Conservation (phyloP, 1,284 basidiomycete species). For the Ustilago esculenta region DNA sequence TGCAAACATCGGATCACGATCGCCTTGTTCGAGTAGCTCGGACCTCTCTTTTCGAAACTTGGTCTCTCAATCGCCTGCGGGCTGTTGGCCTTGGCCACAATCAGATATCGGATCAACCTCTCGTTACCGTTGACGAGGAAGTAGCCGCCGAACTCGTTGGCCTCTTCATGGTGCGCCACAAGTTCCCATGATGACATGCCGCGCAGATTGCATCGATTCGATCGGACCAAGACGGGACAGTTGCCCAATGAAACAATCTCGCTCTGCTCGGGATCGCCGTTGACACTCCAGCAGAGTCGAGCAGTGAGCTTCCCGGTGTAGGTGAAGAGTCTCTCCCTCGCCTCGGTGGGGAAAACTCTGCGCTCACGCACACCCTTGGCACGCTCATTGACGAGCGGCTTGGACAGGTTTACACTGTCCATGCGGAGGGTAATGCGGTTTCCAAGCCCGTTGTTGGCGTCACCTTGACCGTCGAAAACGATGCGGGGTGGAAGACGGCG, state of each 20-base stretch:
- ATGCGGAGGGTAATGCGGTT: slow-evolving; percentile 79
- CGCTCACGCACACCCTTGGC: slow-evolving; percentile 80
- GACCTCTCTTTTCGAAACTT: slow-evolving; percentile 89
- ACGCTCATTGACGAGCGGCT: slow-evolving; percentile 87
- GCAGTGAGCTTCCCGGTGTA: slow-evolving; percentile 92
- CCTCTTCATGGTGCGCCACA: slow-evolving; percentile 90
- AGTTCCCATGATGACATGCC: slow-evolving; percentile 86
- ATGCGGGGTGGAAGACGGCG: slow-evolving; percentile 88
- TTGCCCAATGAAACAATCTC: slow-evolving; percentile 88
- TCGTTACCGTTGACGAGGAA: slow-evolving; percentile 99
- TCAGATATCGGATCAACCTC: slow-evolving; percentile 95
- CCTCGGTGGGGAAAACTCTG: slow-evolving; percentile 77
- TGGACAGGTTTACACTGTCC: slow-evolving; percentile 82
- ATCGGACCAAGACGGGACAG: slow-evolving; percentile 97
- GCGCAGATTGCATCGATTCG: slow-evolving; percentile 90
- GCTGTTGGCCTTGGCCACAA: slow-evolving; percentile 88
- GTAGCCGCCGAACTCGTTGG: slow-evolving; percentile 98
- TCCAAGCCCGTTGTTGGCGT: slow-evolving; percentile 57
- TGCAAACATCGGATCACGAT: slow-evolving; percentile 94
- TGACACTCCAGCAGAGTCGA: slow-evolving; percentile 87
- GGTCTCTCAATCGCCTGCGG: slow-evolving; percentile 85
- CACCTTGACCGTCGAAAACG: slow-evolving; percentile 81
- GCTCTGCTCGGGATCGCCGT: slow-evolving; percentile 77
- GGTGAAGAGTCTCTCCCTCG: slow-evolving; percentile 85
- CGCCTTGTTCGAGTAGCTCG: slow-evolving; percentile 91